Evolutionary conservation across 495 filamentous ascomycete species (phyloP), one percentile per base, ranked within the genome.

Genomic region (Neurospora sp.): DNA sequence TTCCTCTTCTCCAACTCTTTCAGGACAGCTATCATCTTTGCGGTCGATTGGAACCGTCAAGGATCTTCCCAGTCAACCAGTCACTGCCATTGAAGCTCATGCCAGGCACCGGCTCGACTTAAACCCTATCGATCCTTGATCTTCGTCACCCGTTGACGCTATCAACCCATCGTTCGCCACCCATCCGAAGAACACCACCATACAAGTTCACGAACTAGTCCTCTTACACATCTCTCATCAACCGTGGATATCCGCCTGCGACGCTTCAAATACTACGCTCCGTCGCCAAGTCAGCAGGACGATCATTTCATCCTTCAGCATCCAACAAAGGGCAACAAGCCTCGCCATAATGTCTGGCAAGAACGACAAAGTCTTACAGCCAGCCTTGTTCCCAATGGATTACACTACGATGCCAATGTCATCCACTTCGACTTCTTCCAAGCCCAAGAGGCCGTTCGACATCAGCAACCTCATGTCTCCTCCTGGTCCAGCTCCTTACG

Each of bases 401-500:
- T 66, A 66, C 23, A 35, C 23, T 18, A 66, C 6, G 54, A 66
- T 16, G 23, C 27, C 54, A 66, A 66, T 66, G 54, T 10, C 23
- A 66, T 66, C 54, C 9, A 16, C 62, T n/a, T 69, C 70, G 5
- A 75, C 72, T 75, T 71, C 71, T 20, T 35, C 40, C 12, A 75
- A 77, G 39, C 39, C 75, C 12, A 81, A 81, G 73, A 83, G 82
- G 71, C 73, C 78, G 2, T 77, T 79, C 37, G 79, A 83, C 74
- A 83, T 85, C 72, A 83, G 86, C 78, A 92, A 86, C 79, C 85
- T 94, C 44, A 91, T 94, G 89, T 94, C 92, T 42, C 92, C 92
- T 31, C 92, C 92, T 69, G 91, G 92, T 78, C 82, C 85, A 10
- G 85, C 88, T 75, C 87, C 88, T 27, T 82, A 89, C 70, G 91